Conservation (phyloP, 2,329 filamentous ascomycete genomes). For the Alternaria sp. region DNA sequence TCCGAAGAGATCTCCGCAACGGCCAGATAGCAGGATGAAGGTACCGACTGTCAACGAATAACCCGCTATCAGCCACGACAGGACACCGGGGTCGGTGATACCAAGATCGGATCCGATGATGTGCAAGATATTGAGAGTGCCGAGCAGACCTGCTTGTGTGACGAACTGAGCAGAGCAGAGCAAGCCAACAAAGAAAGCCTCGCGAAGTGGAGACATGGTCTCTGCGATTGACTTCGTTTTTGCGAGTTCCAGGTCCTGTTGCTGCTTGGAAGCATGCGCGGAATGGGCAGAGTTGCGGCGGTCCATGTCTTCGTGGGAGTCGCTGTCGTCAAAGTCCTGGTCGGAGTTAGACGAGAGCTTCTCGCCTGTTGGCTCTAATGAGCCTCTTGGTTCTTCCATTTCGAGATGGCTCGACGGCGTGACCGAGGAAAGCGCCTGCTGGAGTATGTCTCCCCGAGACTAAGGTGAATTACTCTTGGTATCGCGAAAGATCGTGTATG, state of each 20-base stretch:
- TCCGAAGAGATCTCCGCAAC: constrained; percentile 59
- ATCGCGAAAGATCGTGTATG: too few relatives aligned
- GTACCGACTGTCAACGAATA: constrained; percentile 59
- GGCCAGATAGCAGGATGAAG: constrained; percentile 58
- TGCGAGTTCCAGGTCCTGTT: constrained; percentile 18
- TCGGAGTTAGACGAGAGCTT: neutral
- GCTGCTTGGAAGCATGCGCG: neutral
- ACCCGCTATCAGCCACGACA: constrained; percentile 57
- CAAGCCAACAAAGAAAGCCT: constrained; percentile 34
- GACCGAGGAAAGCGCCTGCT: neutral
- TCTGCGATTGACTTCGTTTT: constrained; percentile 30
- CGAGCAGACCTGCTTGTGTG: constrained; percentile 53
- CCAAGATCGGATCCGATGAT: constrained; percentile 53
- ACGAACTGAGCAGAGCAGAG: constrained; percentile 36
- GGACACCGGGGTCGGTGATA: constrained; percentile 48
- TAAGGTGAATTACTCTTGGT: fast-evolving
- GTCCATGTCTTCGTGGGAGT: neutral
- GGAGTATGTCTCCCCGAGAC: neutral
- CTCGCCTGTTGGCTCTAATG: neutral
- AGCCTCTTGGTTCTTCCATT: neutral
- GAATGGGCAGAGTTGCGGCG: neutral
- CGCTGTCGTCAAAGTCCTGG: neutral
- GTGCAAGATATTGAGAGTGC: constrained; percentile 49
- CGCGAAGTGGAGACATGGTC: constrained; percentile 27
- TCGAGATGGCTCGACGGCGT: neutral